Percentiles rank a stretch among this genome's conserved stretches.
Conservation (phyloP, 2,329 filamentous ascomycete species). For the Cladophialophora carrionii region DNA sequence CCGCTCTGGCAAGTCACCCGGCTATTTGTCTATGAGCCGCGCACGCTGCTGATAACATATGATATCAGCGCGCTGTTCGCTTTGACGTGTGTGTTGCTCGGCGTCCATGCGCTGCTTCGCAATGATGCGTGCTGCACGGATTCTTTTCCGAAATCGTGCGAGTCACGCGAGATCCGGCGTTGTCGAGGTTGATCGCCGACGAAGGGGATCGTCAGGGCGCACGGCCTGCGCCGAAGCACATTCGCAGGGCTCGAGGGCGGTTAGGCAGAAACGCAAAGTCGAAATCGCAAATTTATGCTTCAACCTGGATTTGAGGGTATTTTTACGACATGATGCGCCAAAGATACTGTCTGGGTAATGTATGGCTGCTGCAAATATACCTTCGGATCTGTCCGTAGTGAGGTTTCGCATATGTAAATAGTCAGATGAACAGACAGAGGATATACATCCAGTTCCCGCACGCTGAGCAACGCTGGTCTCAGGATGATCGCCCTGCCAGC, state of each 20-base stretch:
- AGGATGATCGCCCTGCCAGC: not conserved
- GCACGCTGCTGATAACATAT: constrained; percentile 24
- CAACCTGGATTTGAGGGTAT: constrained; percentile 5
- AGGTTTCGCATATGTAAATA: not conserved
- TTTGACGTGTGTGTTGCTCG: constrained; percentile 22
- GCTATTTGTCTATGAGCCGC: constrained; percentile 28
- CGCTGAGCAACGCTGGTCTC: not conserved
- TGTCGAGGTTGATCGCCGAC: constrained; percentile 26
- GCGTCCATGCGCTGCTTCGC: constrained; percentile 24
- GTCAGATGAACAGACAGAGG: not conserved
- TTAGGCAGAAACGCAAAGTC: constrained; percentile 21
- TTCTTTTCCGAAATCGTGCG: constrained; percentile 28
- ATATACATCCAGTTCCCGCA: not conserved
- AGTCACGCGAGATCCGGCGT: constrained; percentile 24
- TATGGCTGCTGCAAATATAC: not conserved
- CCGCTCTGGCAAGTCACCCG: constrained; percentile 3
- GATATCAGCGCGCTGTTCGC: constrained; percentile 20
- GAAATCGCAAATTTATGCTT: constrained; percentile 10
- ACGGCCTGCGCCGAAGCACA: constrained; percentile 23
- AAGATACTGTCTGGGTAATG: not conserved
- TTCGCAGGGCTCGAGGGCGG: constrained; percentile 14
- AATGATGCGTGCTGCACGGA: constrained; percentile 28
- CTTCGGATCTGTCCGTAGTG: not conserved
- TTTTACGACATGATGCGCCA: not conserved
- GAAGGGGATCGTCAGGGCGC: constrained; percentile 29